Base-by-base conservation (phyloP, 768 basidiomycete species). In the Rhodotorula diobovata region DNA sequence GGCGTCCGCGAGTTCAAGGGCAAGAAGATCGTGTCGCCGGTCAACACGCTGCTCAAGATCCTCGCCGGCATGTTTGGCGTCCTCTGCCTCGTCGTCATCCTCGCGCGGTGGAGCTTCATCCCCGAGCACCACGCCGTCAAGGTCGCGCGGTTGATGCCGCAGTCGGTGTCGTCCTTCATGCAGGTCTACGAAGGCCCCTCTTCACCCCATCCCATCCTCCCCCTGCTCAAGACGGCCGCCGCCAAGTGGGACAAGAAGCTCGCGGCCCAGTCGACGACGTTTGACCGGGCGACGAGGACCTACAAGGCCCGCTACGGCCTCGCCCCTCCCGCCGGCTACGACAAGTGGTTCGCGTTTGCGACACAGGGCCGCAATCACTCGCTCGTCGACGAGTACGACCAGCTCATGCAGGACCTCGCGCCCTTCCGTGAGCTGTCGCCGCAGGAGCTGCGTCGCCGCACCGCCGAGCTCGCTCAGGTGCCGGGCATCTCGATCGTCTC, bases 311-410 rank as follows among this genome's bases (percentile, higher is more conserved):
- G 76, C 32, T 78, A 78, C 71, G 70, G 72, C 20, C 51, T 54
- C n/a, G 21, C 55, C 10, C 73, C 78, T 15, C 78, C 78, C 14
- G 66, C 74, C 50, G 78, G 77, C 6, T 78, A 75, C 74, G 74
- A 77, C 60, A 76, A 76, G 66, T 78, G 78, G 78, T 77, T 73
- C 69, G 71, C 74, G 41, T 78, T 78, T 66, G 78, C 78, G 43
- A 72, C 68, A 14, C 71, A 77, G 61, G 75, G 77, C 5, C 64
- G 71, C 39, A 78, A 78, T 66, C 78, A 78, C 71, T 68, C 75
- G n/a, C 66, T 78, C 61, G 77, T 78, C 30, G 78, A 78, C 72
- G 78, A 78, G 69, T 78, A 78, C 69, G 78, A 78, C 63, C 51
- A 61, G n/a, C 62, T 78, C 34, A 78, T 78, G 76, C 37, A 53